These are phyloP conservation scores for Pseudopediastrum boryanum DNA, from an alignment of 139 green algal genomes.

Conservation along the genomic window DNA sequence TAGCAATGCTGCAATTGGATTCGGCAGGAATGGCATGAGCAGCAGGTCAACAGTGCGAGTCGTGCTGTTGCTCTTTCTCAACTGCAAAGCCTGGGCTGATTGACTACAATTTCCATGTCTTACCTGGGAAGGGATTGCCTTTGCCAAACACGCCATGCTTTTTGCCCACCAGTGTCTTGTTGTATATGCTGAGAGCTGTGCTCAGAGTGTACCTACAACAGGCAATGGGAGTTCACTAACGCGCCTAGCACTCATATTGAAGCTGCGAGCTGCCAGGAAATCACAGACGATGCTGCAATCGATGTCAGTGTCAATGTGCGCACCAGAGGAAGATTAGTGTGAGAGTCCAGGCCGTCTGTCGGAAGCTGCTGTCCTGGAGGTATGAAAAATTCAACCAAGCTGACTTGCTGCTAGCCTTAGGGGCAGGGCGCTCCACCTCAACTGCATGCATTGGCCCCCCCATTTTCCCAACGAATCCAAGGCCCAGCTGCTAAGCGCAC, in stretches of 20 bases:
- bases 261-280: too few species aligned
- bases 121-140: conserved; percentile 80
- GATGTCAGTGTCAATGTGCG: not conserved
- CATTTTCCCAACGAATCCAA: too few species aligned
- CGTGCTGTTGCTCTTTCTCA: not conserved
- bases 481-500: too few species aligned
- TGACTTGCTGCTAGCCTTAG: too few species aligned
- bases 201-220: conserved; percentile 79
- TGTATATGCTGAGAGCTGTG: conserved; percentile 77
- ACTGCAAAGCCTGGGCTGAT: not conserved
- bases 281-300: too few species aligned
- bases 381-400: not conserved
- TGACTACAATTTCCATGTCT: not conserved
- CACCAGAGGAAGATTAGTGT: not conserved
- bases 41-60: not conserved
- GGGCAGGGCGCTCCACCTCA: too few species aligned
- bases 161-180: conserved; percentile 76
- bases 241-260: too few species aligned
- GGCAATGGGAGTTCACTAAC: conserved; percentile 50
- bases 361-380: not conserved
- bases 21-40: not conserved
- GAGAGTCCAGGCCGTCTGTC: not conserved
- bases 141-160: conserved; percentile 71
- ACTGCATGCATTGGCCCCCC: too few species aligned
- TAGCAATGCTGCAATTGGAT: not conserved